Percentiles rank a stretch among this genome's conserved stretches.
phyloP scores from a whole-genome alignment of 2,329 filamentous ascomycete genomes.

The Keithomyces neogunnii region DNA sequence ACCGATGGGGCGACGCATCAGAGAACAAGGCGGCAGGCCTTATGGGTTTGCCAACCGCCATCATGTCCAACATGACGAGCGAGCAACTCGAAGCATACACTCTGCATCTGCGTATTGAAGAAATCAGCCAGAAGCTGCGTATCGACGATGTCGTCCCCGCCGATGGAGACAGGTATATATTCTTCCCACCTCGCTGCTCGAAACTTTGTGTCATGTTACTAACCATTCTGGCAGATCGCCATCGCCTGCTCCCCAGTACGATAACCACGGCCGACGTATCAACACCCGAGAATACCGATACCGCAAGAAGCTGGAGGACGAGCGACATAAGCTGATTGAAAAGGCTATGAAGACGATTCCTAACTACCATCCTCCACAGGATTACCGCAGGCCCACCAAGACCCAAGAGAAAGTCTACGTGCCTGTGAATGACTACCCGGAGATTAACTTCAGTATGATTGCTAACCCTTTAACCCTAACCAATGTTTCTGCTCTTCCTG shows the following conservation, averaged over 20 bases:
- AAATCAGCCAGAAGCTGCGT: constrained; percentile 97
- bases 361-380: constrained; percentile 97
- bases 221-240: constrained; percentile 59
- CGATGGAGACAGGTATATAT: constrained; percentile 81
- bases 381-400: constrained; percentile 98
- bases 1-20: constrained; percentile 93
- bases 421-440: constrained; percentile 99
- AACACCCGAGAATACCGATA: constrained; percentile 99
- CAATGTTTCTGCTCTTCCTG: constrained; percentile 30
- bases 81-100: constrained; percentile 98
- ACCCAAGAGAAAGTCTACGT: constrained; percentile 99
- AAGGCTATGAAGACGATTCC: constrained; percentile 99
- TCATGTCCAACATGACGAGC: constrained; percentile 94
- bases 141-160: constrained; percentile 98
- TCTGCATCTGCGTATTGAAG: constrained; percentile 91
- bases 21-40: constrained; percentile 98
- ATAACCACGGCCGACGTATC: constrained; percentile 98
- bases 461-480: constrained; percentile 91
- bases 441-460: constrained; percentile 99
- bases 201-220: background rate
- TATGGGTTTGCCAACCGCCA: constrained; percentile 94
- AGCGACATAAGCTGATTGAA: constrained; percentile 96
- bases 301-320: constrained; percentile 94
- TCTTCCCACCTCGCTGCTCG: background rate
- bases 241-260: constrained; percentile 92